Evolutionary conservation across 2,329 filamentous ascomycete species (phyloP).

Genomic region (Tolypocladium cylindrosporum): DNA sequence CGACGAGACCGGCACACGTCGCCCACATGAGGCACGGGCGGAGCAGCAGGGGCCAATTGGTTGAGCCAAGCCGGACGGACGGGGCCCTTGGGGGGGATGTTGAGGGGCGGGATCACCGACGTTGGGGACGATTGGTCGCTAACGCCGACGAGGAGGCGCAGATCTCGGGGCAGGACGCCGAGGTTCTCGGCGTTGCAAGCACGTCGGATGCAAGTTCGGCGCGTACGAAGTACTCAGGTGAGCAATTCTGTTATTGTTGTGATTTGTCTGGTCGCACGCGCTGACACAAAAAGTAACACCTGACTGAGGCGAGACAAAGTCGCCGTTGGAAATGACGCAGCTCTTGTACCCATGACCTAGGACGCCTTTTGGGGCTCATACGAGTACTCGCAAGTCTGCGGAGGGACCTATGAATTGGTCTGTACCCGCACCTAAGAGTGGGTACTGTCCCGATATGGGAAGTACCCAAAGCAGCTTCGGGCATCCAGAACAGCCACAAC

Average conservation of each 20-base stretch:
- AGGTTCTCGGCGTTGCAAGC: not conserved
- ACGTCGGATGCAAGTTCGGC: not conserved
- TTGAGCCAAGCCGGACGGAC: not conserved
- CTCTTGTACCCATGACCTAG: not conserved
- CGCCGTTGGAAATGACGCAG: not conserved
- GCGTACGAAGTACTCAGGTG: no score
- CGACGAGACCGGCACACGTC: not conserved
- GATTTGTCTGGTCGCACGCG: not conserved
- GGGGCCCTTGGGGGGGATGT: not conserved
- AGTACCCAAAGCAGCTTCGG: no score
- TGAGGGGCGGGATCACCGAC: not conserved
- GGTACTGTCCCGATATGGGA: no score
- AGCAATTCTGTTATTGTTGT: not conserved
- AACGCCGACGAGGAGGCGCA: not conserved
- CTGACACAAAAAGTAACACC: no score
- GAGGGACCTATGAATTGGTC: no score
- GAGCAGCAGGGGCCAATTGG: constrained; percentile 1
- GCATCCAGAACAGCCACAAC: no score
- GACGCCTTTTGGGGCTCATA: no score
- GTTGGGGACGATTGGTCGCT: not conserved
- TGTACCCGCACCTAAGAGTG: no score
- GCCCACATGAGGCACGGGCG: not conserved
- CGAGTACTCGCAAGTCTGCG: no score
- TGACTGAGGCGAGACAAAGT: not conserved
- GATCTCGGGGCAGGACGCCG: not conserved